phyloP scores from a whole-genome alignment of 1,284 basidiomycete genomes.

The Limonomyces culmigenus region DNA sequence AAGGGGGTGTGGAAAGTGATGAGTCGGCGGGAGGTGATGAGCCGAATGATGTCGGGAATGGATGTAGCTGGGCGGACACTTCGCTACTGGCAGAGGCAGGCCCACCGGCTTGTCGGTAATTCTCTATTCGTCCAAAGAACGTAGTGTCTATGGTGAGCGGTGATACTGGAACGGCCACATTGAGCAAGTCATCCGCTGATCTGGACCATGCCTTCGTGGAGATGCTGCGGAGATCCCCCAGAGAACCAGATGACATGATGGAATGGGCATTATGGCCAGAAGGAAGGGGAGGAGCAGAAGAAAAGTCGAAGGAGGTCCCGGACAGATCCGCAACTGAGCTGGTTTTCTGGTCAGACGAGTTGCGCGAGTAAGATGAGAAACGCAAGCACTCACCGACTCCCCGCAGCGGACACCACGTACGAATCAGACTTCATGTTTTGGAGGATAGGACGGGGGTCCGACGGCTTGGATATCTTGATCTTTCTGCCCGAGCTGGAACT shows the following conservation, averaged over 20 bases:
- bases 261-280: conserved; percentile 15
- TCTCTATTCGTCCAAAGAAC: conserved; percentile 43
- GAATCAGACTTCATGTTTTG: conserved; percentile 17
- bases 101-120: conserved; percentile 36
- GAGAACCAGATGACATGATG: conserved; percentile 14
- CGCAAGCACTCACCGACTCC: conserved; percentile 27
- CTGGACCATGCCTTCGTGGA: conserved; percentile 60
- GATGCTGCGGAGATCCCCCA: conserved; percentile 51
- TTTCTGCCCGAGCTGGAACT: conserved; percentile 41
- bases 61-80: conserved; percentile 8
- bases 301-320: conserved; percentile 31
- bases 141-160: conserved; percentile 24
- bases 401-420: conserved; percentile 15
- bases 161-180: conserved; percentile 19
- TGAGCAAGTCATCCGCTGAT: conserved; percentile 57
- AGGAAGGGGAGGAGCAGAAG: conserved; percentile 21
- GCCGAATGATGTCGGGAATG: conserved; percentile 13
- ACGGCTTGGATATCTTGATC: conserved; percentile 66
- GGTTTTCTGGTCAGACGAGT: conserved; percentile 4
- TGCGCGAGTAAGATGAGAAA: not conserved
- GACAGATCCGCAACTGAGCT: conserved; percentile 32
- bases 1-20: conserved; percentile 7
- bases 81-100: conserved; percentile 15
- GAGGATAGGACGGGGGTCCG: conserved; percentile 59
- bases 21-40: conserved; percentile 1